Evolutionary conservation across 805 yeast genomes (phyloP), one percentile per base, ranked within the genome.

Genomic region (Kodamaea sagamina): DNA sequence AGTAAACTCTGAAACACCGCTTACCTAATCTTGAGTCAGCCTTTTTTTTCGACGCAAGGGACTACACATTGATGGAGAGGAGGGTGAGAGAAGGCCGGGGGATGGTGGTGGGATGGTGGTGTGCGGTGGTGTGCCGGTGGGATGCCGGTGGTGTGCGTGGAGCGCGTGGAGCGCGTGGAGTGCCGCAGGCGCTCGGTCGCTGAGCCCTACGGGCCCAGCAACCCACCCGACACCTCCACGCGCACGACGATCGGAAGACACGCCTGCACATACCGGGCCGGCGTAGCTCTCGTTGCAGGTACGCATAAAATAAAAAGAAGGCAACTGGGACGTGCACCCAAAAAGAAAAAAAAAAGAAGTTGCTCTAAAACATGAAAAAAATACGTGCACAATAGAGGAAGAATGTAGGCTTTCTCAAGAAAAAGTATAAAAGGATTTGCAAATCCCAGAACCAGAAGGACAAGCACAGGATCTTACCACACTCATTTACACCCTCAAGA

Each of bases 351-450:
- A 29, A 29, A 17, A 21, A 21, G 24, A 21, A 21, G 15, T 29
- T 29, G 34, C 34, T 29, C 34, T 29, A 29, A 29, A 29, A 29
- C 34, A 29, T 13, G 15, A 17, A 29, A 29, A 29, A 29, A 29
- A 29, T 29, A 29, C 34, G 34, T 29, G 34, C 34, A 29, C 34
- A 29, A 29, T 29, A 29, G 34, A 29, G 19, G 34, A 29, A 29
- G 34, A 29, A 29, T 29, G 34, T 29, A 29, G 4, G 34, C 19
- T 35, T 35, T 35, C 27, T 35, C 19, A 22, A 25, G 40, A 28
- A 18, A 37, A 37, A 37, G 32, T 37, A 37, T 37, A 37, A 37
- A 37, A 37, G 40, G 40, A 37, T 10, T 32, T n/a, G 25, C 26
- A 34, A 34, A 34, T 34, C 37, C 37, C 37, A 17, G 12, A 19